A percentile compares a stretch with the other conserved stretches of the same genome.
Evolutionary conservation across 345 rosid genomes (phyloP).

Genomic region (sweet orange (Citrus sinensis)): DNA sequence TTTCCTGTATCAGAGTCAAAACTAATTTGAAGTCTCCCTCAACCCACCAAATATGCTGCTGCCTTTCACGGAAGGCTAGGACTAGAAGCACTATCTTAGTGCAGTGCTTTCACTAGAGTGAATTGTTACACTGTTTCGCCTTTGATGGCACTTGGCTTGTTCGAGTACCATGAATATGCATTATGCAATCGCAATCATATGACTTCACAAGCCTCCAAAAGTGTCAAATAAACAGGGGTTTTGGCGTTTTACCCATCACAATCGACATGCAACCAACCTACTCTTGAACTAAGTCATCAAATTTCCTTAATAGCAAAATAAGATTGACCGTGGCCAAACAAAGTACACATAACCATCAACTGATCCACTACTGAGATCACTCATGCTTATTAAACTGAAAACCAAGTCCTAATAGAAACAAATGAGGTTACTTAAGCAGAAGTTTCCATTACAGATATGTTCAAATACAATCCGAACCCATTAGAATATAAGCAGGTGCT

Average conservation of each 20-base stretch:
- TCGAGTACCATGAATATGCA: neutral
- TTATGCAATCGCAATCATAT: neutral
- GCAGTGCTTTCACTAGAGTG: neutral
- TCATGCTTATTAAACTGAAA: neutral
- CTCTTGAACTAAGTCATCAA: neutral
- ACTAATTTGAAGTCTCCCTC: neutral
- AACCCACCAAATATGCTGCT: neutral
- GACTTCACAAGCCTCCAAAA: neutral
- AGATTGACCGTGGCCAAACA: neutral
- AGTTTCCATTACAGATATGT: neutral
- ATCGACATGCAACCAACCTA: neutral
- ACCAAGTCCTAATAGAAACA: neutral
- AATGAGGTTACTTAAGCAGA: neutral
- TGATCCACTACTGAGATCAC: neutral
- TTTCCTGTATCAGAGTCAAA: constrained; percentile 9
- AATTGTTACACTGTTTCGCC: too few species aligned
- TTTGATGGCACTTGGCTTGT: neutral
- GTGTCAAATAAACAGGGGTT: neutral
- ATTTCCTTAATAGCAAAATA: neutral
- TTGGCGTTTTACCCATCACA: too few species aligned
- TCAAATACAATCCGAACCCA: neutral
- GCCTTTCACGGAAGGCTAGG: neutral
- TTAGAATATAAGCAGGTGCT: constrained; percentile 4
- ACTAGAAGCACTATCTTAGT: constrained; percentile 3
- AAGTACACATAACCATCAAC: neutral